Evolutionary conservation across 805 yeast species (phyloP), one percentile per base, ranked within the genome.

Genomic region (Myxozyma neglecta): DNA sequence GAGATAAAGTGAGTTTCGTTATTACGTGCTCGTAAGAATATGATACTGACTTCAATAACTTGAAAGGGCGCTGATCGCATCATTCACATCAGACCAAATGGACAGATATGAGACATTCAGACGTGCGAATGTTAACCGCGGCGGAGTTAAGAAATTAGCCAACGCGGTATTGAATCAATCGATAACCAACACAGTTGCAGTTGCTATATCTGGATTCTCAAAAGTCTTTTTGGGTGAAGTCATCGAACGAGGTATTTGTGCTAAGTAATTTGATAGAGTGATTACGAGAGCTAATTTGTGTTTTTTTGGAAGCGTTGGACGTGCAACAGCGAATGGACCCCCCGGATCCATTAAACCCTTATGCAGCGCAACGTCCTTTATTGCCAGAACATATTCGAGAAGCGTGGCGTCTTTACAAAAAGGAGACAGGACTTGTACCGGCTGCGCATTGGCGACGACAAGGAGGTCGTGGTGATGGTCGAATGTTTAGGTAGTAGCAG

Each of bases 151-250:
- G 73, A 89, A 88, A 72, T 77, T 91, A 29, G 92, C 96, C 11
- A 86, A 87, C 68, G 83, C 88, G 34, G 87, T 88, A 0, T 77
- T 90, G 53, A 91, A 90, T 47, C 96, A 91, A 72, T 84, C 86
- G 50, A 85, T 91, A 10, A 86, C 93, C 1, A 89, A 83, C 60
- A 88, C 88, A 64, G 86, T 90, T 24, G 88, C 96, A 0, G 85
- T 89, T 56, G 86, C 90, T 8, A 74, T 92, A 51, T 89, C 93
- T 6, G 97, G 97, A 73, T 81, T 90, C 58, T 88, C 96, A 1
- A 92, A 92, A 72, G 88, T 90, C 68, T 86, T 89, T 72, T 81
- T 91, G n/a, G 96, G 97, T 11, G 97, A 92, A 69, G 82, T 92
- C 16, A 87, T 92, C 11, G 96, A 92, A 64, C 80, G 84, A 69